Percentiles rank a stretch among this genome's conserved stretches.
phyloP scores from a whole-genome alignment of 768 basidiomycete species.

The Mycena galopus region DNA sequence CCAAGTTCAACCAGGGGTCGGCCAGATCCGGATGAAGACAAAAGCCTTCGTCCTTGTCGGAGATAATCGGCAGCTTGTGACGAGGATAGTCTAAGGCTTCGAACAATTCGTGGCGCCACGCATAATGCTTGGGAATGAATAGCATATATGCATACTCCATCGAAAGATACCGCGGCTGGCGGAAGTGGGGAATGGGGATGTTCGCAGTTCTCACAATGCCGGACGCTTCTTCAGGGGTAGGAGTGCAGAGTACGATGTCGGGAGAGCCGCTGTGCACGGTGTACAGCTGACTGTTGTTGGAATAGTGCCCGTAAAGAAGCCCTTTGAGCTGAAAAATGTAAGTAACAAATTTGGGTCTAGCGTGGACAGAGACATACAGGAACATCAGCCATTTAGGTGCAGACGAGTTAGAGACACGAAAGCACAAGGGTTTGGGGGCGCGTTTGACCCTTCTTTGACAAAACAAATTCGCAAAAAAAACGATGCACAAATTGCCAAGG shows the following conservation, averaged over 20 bases:
- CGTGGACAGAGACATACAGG: neutral
- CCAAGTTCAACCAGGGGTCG: neutral
- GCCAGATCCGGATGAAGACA: neutral
- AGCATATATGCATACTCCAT: neutral
- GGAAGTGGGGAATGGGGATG: neutral
- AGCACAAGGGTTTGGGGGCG: neutral
- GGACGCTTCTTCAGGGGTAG: neutral
- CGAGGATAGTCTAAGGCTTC: neutral
- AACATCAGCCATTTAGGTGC: neutral
- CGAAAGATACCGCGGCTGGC: neutral
- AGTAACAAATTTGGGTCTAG: neutral
- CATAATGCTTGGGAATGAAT: neutral
- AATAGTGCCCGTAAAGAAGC: slow-evolving; percentile 5
- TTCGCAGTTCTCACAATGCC: neutral
- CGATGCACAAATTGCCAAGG: neutral
- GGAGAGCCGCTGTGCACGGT: neutral
- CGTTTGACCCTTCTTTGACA: neutral
- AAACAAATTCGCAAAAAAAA: no score
- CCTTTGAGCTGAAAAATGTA: neutral
- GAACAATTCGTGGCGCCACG: neutral
- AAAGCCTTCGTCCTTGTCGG: neutral
- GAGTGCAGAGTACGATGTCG: neutral
- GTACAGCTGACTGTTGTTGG: neutral
- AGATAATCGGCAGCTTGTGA: neutral
- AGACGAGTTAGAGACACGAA: neutral